Evolutionary conservation across 2,329 filamentous ascomycete genomes (phyloP), one percentile per base, ranked within the genome.

Genomic region (Colletotrichum cuscutae): DNA sequence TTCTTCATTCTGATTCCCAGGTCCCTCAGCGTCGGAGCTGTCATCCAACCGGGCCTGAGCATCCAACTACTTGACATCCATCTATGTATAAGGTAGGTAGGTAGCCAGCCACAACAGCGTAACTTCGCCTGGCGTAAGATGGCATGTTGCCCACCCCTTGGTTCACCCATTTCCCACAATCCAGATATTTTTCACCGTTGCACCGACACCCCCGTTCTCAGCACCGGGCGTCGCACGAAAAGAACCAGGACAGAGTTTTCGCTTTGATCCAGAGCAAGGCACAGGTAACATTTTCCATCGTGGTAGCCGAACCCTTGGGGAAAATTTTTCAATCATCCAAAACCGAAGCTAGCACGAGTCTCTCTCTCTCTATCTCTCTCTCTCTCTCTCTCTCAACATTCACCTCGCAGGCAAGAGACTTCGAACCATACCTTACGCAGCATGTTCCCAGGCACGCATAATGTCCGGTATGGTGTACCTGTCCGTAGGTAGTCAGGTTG

Each of bases 61-160:
- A 35, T 35, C 46, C 24, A 37, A 53, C 30, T 72, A 60, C 46
- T 65, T 37, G 66, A 65, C 54, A 65, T 70, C 9, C n/a, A 35
- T 6, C 28, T 24, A 11, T 42, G 30, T 32, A 32, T 32, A 26
- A 26, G 26, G 26, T 26, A 32, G 30, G 30, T 35, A 42, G 37
- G 37, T 42, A 8, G 15, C 37, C 37, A 19, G 35, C 35, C 30
- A 42, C 15, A 7, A 15, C 42, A 46, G 8, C 19, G 42, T 49
- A 49, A 49, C 42, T 49, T 49, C 42, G 42, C 42, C 42, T n/a
- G 42, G 42, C 42, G 19, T 49, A n/a, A 49, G 42, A 49, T 49
- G 42, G 42, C 42, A 49, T 49, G 19, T n/a, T 49, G 15, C 15
- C 19, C 19, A 19, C 42, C 42, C 42, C 42, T 49, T n/a, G 42